Evolutionary conservation across 768 basidiomycete genomes (phyloP), one percentile per base, ranked within the genome.

Genomic region (Auriculariales sp.): DNA sequence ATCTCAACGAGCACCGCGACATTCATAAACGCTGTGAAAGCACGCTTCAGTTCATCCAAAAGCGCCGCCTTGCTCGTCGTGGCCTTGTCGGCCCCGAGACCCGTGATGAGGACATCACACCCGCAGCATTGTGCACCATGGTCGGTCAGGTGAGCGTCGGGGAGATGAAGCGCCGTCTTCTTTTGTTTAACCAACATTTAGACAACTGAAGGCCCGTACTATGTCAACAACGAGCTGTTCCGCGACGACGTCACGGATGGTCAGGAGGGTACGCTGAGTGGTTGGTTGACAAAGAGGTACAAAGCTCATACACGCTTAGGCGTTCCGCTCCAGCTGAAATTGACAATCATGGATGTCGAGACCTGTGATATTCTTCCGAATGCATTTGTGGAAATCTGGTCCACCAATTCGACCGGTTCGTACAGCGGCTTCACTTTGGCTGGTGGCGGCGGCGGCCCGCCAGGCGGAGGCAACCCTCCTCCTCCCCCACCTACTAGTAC

Each of bases 401-500:
- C 39, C 10, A 25, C 39, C 17, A 44, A 44, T 19, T 44, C 39
- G 39, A 44, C 39, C 14, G 39, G 39, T 11, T 44, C 27, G 22
- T 44, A 44, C 39, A 44, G 39, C 39, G 39, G 39, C 39, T 44
- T 44, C 39, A n/a, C n/a, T n/a, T n/a, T n/a, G n/a, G n/a, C n/a
- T n/a, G n/a, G n/a, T n/a, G n/a, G n/a, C n/a, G n/a, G n/a, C n/a
- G n/a, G n/a, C n/a, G n/a, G n/a, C n/a, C n/a, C n/a, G n/a, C n/a
- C n/a, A n/a, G 17, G 36, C 36, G 36, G 36, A 14, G 17, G 36
- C 36, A 19, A 19, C 1, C 9, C 22, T 24, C 0, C 0, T 25
- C 22, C 22, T 19, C 14, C 19, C 9, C 39, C 39, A 0, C 39
- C 39, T 12, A 22, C 39, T 19, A 25, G 39, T 24, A 24, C 39